Evolutionary conservation across 495 filamentous ascomycete species (phyloP).

Genomic region (Neurospora sp.): DNA sequence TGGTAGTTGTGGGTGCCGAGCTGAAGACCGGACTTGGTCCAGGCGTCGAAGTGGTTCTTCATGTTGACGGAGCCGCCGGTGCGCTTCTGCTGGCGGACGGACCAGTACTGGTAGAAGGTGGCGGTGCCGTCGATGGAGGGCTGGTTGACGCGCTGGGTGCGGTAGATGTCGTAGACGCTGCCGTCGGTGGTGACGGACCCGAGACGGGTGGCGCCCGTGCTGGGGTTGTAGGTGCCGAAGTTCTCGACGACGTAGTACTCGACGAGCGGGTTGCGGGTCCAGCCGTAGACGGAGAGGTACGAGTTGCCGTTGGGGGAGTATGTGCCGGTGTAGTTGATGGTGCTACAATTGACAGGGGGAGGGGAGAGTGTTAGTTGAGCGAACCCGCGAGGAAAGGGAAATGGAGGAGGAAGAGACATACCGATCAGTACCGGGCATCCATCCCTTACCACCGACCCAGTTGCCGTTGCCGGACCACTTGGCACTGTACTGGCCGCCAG

Average conservation of each 20-base stretch:
- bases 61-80: slow-evolving; percentile 39
- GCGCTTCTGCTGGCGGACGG: slow-evolving; percentile 41
- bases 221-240: slow-evolving; percentile 48
- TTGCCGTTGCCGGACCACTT: slow-evolving; percentile 45
- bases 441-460: slow-evolving; percentile 56
- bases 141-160: slow-evolving; percentile 46
- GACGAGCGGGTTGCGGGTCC: slow-evolving; percentile 45
- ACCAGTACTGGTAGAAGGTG: slow-evolving; percentile 53
- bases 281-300: slow-evolving; percentile 51
- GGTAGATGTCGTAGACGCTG: slow-evolving; percentile 53
- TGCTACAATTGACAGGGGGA: slow-evolving; percentile 17
- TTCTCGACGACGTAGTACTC: slow-evolving; percentile 55
- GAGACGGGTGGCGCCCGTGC: slow-evolving; percentile 33
- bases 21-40: slow-evolving; percentile 39
- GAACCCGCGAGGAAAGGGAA: neutral
- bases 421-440: slow-evolving; percentile 42
- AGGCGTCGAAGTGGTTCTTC: slow-evolving; percentile 55
- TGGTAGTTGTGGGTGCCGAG: slow-evolving; percentile 47
- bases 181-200: slow-evolving; percentile 51
- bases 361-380: slow-evolving; percentile 1
- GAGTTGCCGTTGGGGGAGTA: slow-evolving; percentile 32
- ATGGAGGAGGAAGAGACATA: slow-evolving; percentile 13
- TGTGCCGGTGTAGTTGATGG: slow-evolving; percentile 36
- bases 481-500: slow-evolving; percentile 44
- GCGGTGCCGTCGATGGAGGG: slow-evolving; percentile 46